These are phyloP conservation scores for Allium sativum DNA, from an alignment of 106 monocot genomes.

Conservation along the genomic window DNA sequence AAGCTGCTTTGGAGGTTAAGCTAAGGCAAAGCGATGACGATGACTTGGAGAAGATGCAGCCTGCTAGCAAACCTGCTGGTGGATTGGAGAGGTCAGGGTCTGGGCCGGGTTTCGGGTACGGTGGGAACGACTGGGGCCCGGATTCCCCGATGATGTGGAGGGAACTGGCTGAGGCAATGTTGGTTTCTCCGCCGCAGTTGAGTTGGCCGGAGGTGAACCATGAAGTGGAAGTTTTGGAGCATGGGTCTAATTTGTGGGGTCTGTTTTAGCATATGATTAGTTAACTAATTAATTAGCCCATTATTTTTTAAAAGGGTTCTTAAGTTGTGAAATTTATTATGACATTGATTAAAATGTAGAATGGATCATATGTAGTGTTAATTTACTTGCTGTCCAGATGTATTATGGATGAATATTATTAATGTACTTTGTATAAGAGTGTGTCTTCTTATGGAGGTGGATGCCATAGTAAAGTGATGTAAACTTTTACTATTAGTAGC, in stretches of 20 bases:
- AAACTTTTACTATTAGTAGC: too few species aligned
- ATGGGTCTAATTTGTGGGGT: slow-evolving; percentile 11
- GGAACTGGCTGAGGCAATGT: slow-evolving; percentile 68
- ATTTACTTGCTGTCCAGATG: too few species aligned
- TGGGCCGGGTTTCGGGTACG: not conserved
- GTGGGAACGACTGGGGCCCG: slow-evolving; percentile 11
- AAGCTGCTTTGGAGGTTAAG: slow-evolving; percentile 38
- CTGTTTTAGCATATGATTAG: slow-evolving; percentile 26
- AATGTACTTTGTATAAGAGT: too few species aligned
- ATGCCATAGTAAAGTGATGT: too few species aligned
- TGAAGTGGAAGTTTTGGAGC: slow-evolving; percentile 24
- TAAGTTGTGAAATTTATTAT: too few species aligned
- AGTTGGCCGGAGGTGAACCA: not conserved
- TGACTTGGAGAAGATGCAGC: too few species aligned
- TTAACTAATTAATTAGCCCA: not conserved
- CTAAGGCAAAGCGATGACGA: not conserved
- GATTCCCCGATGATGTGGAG: slow-evolving; percentile 73
- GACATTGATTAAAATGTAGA: too few species aligned
- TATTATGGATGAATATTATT: too few species aligned
- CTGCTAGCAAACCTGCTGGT: too few species aligned
- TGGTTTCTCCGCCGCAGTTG: slow-evolving; percentile 37
- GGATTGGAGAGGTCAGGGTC: not conserved
- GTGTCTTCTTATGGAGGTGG: too few species aligned
- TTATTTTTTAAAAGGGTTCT: not conserved
- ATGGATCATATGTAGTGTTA: too few species aligned